These are phyloP conservation scores for Fusarium sp. DNA, from an alignment of 2,329 filamentous ascomycete species.

Conservation along the genomic window DNA sequence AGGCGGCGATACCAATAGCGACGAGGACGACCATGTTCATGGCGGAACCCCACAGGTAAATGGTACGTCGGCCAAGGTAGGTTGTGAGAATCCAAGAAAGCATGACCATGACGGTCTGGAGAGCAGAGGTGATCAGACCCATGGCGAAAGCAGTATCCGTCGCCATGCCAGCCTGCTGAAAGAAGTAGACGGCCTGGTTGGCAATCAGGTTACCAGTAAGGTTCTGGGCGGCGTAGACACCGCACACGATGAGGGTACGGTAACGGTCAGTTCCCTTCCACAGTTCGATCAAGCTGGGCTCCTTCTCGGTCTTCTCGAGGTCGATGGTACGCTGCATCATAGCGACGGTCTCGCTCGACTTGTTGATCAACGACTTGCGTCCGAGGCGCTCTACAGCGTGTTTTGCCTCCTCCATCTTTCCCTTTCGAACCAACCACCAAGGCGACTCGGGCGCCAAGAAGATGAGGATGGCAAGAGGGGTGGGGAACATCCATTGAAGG, in stretches of 20 bases:
- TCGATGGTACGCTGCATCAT: slow-evolving; percentile 70
- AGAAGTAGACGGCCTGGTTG: slow-evolving; percentile 72
- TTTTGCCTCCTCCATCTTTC: slow-evolving; percentile 55
- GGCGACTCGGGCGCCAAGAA: slow-evolving; percentile 63
- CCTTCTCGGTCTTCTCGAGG: slow-evolving; percentile 58
- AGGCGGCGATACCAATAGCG: slow-evolving; percentile 69
- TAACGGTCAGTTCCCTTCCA: slow-evolving; percentile 66
- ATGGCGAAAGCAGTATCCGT: slow-evolving; percentile 68
- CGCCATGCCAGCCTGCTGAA: slow-evolving; percentile 68
- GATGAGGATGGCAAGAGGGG: slow-evolving; percentile 64
- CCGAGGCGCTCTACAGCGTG: slow-evolving; percentile 62
- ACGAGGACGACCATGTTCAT: slow-evolving; percentile 67
- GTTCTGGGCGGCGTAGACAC: slow-evolving; percentile 70
- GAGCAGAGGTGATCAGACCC: slow-evolving; percentile 73
- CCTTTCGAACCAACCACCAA: slow-evolving; percentile 66
- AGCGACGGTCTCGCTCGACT: slow-evolving; percentile 56
- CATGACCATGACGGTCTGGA: slow-evolving; percentile 73
- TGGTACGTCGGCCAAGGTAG: slow-evolving; percentile 72
- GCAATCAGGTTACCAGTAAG: slow-evolving; percentile 71
- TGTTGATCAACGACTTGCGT: slow-evolving; percentile 31
- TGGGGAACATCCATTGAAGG: slow-evolving; percentile 70
- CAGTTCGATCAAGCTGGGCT: slow-evolving; percentile 62
- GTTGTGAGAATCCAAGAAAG: slow-evolving; percentile 75
- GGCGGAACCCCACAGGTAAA: slow-evolving; percentile 71
- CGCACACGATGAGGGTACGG: slow-evolving; percentile 67